Evolutionary conservation across 495 filamentous ascomycete species (phyloP).

Genomic region (Aspergillus coremiiformis): DNA sequence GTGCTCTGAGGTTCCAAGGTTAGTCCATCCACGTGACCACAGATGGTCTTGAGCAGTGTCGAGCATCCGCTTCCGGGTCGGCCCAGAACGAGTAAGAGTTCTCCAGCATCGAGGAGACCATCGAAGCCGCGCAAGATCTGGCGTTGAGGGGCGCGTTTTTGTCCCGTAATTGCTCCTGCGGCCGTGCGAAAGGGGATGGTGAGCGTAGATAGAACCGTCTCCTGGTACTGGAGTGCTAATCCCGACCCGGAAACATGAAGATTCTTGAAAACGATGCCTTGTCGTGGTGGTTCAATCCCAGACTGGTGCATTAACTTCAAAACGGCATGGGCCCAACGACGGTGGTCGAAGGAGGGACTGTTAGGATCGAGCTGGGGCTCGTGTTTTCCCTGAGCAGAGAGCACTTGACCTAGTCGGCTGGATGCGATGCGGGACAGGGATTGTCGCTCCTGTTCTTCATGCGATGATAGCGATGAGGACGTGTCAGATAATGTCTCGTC

Average conservation of each 20-base stretch:
- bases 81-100: slow-evolving; percentile 36
- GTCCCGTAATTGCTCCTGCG: background rate
- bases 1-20: slow-evolving; percentile 27
- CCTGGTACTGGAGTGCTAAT: slow-evolving; percentile 1
- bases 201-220: slow-evolving; percentile 6
- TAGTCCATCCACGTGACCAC: slow-evolving; percentile 30
- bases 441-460: background rate
- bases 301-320: background rate
- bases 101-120: slow-evolving; percentile 28
- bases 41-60: slow-evolving; percentile 32
- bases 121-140: slow-evolving; percentile 29
- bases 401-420: background rate
- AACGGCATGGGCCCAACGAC: slow-evolving; percentile 4
- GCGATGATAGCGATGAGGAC: too few relatives aligned
- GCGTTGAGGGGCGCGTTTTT: background rate
- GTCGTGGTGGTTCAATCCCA: background rate
- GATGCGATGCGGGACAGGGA: background rate
- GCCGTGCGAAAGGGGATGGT: background rate
- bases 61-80: slow-evolving; percentile 35
- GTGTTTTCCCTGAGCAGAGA: background rate
- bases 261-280: slow-evolving; percentile 4
- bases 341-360: slow-evolving; percentile 4
- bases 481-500: background rate
- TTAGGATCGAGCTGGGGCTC: background rate
- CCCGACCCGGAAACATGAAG: slow-evolving; percentile 3